Percentiles rank a stretch among this genome's conserved stretches.
Evolutionary conservation across 495 filamentous ascomycete genomes (phyloP).

Genomic region (Extremus antarcticus): DNA sequence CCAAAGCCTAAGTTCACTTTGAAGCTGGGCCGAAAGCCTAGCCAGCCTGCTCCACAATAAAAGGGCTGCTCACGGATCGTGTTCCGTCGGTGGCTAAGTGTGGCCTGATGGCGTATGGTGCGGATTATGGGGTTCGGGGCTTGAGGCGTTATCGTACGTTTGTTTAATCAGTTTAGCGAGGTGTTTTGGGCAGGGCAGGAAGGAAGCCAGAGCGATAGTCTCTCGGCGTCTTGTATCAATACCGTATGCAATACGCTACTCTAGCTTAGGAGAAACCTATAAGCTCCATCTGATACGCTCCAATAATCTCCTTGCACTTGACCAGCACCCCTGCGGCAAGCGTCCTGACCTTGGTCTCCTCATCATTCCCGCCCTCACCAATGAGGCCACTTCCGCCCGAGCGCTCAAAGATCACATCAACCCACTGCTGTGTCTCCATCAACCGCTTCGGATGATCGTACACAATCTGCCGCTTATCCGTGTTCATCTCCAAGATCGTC

Average conservation of each 20-base stretch:
- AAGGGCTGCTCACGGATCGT: too few species aligned
- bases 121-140: too few species aligned
- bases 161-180: not conserved
- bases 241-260: not conserved
- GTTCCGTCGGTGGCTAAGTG: too few species aligned
- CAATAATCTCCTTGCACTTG: conserved; percentile 63
- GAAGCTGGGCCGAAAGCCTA: not conserved
- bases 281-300: conserved; percentile 63
- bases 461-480: conserved; percentile 33
- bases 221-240: not conserved
- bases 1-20: not conserved
- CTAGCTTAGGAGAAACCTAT: conserved; percentile 31
- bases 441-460: conserved; percentile 39
- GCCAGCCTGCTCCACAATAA: not conserved
- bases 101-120: too few species aligned
- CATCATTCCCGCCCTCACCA: conserved; percentile 27
- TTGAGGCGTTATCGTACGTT: too few species aligned
- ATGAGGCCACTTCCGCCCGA: conserved; percentile 36
- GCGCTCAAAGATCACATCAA: conserved; percentile 57
- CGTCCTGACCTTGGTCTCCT: conserved; percentile 51
- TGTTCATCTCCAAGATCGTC: conserved; percentile 74
- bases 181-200: not conserved
- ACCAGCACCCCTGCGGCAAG: conserved; percentile 78
- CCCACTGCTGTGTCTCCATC: conserved; percentile 56
- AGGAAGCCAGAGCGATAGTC: not conserved